Conservation (phyloP, 1,284 basidiomycete genomes). For the Tausonia pullulans region DNA sequence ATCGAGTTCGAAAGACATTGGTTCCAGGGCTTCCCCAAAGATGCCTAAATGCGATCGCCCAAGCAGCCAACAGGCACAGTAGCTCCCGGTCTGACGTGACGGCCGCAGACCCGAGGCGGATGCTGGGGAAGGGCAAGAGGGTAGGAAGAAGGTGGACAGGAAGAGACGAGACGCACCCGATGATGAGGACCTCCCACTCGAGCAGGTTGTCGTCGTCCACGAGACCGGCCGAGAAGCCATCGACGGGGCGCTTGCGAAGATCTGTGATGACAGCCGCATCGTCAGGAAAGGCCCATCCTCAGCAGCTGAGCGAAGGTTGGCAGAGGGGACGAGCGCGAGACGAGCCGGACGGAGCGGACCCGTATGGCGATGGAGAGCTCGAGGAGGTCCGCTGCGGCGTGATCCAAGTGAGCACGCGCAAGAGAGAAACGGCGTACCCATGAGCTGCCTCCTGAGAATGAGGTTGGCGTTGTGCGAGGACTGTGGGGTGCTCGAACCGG, state of each 20-base stretch:
- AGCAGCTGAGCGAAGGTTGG: neutral
- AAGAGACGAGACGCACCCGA: constrained; percentile 52
- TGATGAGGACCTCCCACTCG: constrained; percentile 88
- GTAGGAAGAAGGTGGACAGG: neutral
- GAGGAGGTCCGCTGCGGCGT: neutral
- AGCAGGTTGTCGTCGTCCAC: constrained; percentile 85
- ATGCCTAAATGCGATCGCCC: too few species aligned
- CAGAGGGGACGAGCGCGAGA: neutral
- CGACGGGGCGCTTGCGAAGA: constrained; percentile 75
- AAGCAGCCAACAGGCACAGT: constrained; percentile 20
- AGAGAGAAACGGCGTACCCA: constrained; percentile 26
- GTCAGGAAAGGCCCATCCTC: neutral
- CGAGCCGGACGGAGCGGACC: neutral
- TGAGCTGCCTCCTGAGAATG: constrained; percentile 64
- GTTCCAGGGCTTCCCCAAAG: neutral
- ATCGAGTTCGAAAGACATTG: neutral
- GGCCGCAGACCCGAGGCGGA: neutral
- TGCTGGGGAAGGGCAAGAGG: neutral
- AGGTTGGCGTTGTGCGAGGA: constrained; percentile 36
- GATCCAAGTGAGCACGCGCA: neutral
- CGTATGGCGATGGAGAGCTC: neutral
- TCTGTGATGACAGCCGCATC: constrained; percentile 36
- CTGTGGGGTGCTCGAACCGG: constrained; percentile 4
- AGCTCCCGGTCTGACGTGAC: neutral
- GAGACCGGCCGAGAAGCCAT: constrained; percentile 89